These are phyloP conservation scores for Trichoderma gamsii DNA, from an alignment of 495 filamentous ascomycete genomes.

Conservation along the genomic window DNA sequence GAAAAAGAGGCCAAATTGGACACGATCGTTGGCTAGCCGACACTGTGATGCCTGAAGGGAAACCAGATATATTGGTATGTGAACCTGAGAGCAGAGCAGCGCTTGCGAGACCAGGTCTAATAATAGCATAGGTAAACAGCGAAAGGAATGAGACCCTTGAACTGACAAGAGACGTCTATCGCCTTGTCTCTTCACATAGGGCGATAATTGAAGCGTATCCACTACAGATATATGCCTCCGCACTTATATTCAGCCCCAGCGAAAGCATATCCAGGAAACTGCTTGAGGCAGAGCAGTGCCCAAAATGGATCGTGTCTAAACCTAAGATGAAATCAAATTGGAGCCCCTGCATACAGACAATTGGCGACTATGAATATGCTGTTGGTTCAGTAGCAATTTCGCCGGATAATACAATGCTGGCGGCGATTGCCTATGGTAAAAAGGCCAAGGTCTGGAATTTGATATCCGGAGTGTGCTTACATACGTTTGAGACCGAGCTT, in stretches of 20 bases:
- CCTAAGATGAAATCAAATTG: not conserved
- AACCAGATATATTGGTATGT: not conserved
- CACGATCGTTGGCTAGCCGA: not conserved
- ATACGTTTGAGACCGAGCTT: not conserved
- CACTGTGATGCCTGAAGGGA: not conserved
- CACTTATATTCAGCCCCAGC: not conserved
- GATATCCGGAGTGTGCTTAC: not conserved
- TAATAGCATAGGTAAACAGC: not conserved
- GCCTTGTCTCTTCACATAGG: not conserved
- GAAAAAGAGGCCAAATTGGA: not conserved
- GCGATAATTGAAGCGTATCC: not conserved
- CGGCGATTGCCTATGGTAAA: not conserved
- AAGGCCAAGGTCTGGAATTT: not conserved
- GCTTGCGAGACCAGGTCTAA: not conserved
- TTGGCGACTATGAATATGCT: not conserved
- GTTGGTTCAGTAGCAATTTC: not conserved
- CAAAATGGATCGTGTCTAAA: not conserved
- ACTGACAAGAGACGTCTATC: not conserved
- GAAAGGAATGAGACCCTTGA: not conserved
- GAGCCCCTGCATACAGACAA: not conserved
- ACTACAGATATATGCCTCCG: not conserved
- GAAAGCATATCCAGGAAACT: not conserved
- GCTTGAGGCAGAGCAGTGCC: not conserved
- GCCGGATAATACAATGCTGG: not conserved
- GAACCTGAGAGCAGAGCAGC: not conserved